These are phyloP conservation scores for Breviolum minutum DNA, from an alignment of 73 alveolate genomes.

Conservation along the genomic window DNA sequence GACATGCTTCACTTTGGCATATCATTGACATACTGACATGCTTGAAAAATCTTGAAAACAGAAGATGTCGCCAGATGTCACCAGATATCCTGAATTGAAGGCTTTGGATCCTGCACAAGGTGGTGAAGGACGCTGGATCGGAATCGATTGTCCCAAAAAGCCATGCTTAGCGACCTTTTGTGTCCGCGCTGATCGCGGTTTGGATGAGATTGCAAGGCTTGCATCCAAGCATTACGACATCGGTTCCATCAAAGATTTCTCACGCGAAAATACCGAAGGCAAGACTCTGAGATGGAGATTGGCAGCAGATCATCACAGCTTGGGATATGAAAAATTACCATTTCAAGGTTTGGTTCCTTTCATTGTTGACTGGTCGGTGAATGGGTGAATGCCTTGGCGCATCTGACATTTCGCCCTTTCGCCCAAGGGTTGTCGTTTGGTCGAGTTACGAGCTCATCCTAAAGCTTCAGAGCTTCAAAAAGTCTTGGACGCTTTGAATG, in stretches of 20 bases:
- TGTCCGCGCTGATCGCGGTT: conserved; percentile 31
- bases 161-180: conserved; percentile 61
- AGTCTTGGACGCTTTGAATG: conserved; percentile 60
- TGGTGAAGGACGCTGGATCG: conserved; percentile 32
- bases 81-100: background rate
- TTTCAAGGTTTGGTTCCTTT: conserved; percentile 69
- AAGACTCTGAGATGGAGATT: conserved; percentile 63
- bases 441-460: conserved; percentile 73
- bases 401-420: conserved; percentile 71
- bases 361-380: conserved; percentile 82
- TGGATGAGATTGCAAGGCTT: background rate
- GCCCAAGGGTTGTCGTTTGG: conserved; percentile 52
- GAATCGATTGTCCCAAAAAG: conserved; percentile 58
- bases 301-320: conserved; percentile 58
- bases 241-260: conserved; percentile 46
- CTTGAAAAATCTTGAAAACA: background rate
- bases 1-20: background rate
- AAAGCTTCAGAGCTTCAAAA: conserved; percentile 16
- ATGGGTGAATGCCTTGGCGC: conserved; percentile 29
- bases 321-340: conserved; percentile 37
- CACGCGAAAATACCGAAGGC: conserved; percentile 69
- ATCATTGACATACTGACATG: background rate
- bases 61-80: background rate
- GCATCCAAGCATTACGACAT: conserved; percentile 35
- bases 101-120: conserved; percentile 44